A percentile compares a stretch with the other conserved stretches of the same genome.
phyloP scores from a whole-genome alignment of 2,329 filamentous ascomycete species.

The Dactylellina parvicollis region DNA sequence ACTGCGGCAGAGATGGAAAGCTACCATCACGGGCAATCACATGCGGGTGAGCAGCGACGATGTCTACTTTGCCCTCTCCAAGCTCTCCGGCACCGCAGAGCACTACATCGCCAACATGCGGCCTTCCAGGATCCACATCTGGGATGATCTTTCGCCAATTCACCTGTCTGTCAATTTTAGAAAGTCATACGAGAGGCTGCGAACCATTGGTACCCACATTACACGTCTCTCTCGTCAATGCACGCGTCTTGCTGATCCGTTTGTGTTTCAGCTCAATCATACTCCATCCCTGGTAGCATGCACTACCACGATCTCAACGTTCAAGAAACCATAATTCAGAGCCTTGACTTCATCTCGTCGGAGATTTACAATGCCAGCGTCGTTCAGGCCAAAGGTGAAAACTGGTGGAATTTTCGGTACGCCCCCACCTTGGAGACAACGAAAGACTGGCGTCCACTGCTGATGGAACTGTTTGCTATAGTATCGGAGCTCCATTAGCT shows the following conservation, averaged over 20 bases:
- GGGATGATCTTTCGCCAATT: conserved; percentile 54
- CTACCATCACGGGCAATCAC: conserved; percentile 41
- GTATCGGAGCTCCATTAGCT: conserved; percentile 50
- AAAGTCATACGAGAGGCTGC: conserved; percentile 45
- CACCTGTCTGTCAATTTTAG: conserved; percentile 50
- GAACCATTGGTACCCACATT: conserved; percentile 32
- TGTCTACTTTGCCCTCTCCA: conserved; percentile 45
- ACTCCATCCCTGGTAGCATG: conserved; percentile 43
- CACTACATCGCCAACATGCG: conserved; percentile 42
- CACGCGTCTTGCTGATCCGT: conserved; percentile 10
- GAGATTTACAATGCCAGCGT: conserved; percentile 46
- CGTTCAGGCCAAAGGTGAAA: conserved; percentile 37
- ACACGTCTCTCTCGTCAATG: not conserved
- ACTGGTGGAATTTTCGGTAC: conserved; percentile 55
- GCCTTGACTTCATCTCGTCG: conserved; percentile 43
- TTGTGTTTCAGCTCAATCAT: conserved; percentile 39
- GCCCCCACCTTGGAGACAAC: not conserved
- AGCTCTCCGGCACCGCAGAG: conserved; percentile 51
- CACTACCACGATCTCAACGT: conserved; percentile 52
- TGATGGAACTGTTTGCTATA: not conserved
- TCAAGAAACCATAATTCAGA: conserved; percentile 47
- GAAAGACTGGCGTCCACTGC: not conserved
- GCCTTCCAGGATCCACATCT: conserved; percentile 46
- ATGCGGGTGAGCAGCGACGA: conserved; percentile 45
- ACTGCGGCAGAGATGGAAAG: conserved; percentile 49